phyloP scores from a whole-genome alignment of 1,284 basidiomycete genomes.

The Dichomitus squalens region DNA sequence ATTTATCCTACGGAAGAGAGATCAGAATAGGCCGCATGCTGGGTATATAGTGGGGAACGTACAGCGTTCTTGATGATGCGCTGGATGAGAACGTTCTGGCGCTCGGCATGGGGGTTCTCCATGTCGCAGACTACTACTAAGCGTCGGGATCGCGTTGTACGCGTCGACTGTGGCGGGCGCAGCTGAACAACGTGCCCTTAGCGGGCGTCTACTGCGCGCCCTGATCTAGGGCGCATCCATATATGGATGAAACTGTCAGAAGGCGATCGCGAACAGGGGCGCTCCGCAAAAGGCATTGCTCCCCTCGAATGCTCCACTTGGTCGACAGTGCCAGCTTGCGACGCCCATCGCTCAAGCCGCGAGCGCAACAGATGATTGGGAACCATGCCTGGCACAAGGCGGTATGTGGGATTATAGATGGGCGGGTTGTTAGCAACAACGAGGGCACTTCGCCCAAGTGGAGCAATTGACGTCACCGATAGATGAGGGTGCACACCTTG shows the following conservation, averaged over 20 bases:
- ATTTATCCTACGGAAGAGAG: constrained; percentile 58
- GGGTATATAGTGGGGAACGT: constrained; percentile 30
- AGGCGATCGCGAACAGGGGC: neutral
- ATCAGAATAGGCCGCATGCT: neutral
- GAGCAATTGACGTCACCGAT: constrained; percentile 6
- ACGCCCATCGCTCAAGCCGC: no score
- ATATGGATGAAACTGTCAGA: neutral
- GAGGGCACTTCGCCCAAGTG: constrained; percentile 4
- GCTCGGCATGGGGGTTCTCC: constrained; percentile 92
- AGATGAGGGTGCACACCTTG: constrained; percentile 1
- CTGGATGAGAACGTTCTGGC: constrained; percentile 87
- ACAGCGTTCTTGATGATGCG: constrained; percentile 91
- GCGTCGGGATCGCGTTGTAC: neutral
- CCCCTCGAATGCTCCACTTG: no score
- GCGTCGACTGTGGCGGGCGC: neutral
- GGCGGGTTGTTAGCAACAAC: constrained; percentile 6
- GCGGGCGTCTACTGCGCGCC: neutral
- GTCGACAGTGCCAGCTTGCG: no score
- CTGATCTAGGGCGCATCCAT: neutral
- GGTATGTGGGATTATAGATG: neutral
- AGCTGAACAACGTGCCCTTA: neutral
- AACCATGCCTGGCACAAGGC: no score
- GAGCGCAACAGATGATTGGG: neutral
- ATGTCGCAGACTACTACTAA: constrained; percentile 53
- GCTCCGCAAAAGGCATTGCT: no score